Evolutionary conservation across 202 grass and related monocot species (phyloP).

Genomic region (Setaria viridis): DNA sequence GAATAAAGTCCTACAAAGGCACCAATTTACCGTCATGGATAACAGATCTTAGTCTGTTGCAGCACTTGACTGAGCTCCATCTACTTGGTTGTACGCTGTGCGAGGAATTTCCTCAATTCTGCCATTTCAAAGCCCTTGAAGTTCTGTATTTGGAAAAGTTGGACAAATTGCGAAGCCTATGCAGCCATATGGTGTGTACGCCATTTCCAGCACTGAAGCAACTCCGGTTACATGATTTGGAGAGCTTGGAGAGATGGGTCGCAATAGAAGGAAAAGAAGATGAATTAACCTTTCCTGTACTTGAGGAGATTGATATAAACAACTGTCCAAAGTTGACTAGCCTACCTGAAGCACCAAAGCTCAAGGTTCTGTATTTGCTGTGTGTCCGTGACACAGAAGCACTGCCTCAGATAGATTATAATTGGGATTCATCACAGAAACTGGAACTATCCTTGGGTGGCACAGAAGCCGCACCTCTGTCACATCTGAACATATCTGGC

Average conservation of each 20-base stretch:
- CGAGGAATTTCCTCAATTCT: too few relatives aligned
- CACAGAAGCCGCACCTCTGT: background rate
- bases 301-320: background rate
- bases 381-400: background rate
- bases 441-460: too few relatives aligned
- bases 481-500: fast-evolving
- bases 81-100: too few relatives aligned
- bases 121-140: too few relatives aligned
- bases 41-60: too few relatives aligned
- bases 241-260: conserved; percentile 36
- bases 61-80: too few relatives aligned
- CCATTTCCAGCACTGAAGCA: conserved; percentile 30
- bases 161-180: background rate
- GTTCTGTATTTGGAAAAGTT: too few relatives aligned
- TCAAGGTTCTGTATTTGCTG: too few relatives aligned
- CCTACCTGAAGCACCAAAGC: conserved; percentile 13
- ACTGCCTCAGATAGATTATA: too few relatives aligned
- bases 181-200: background rate
- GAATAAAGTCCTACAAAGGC: too few relatives aligned
- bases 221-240: background rate
- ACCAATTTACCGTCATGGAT: too few relatives aligned
- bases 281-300: background rate
- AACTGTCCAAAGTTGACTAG: conserved; percentile 32
- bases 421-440: too few relatives aligned
- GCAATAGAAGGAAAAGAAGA: background rate